Percentiles rank a stretch among this genome's conserved stretches.
These are phyloP conservation scores for Verticillium nonalfalfae DNA, from an alignment of 2,329 filamentous ascomycete genomes.

Conservation along the genomic window DNA sequence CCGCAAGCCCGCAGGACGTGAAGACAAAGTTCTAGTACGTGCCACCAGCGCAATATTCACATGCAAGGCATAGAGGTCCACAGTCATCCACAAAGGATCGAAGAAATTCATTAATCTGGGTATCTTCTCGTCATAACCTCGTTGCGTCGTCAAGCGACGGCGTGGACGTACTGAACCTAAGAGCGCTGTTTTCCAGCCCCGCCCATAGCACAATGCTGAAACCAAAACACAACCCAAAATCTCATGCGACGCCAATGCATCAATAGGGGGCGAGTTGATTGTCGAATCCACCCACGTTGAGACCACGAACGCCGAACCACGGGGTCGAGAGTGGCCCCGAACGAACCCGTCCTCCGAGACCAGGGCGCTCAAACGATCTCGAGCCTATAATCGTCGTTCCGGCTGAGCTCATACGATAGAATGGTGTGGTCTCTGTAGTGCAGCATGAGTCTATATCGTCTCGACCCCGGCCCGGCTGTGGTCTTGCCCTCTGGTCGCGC, in stretches of 20 bases:
- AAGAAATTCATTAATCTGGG: not conserved
- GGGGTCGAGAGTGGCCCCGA: not conserved
- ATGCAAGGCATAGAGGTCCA: not conserved
- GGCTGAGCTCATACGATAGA: slow-evolving; percentile 60
- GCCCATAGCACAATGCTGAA: not conserved
- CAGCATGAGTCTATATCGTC: slow-evolving; percentile 62
- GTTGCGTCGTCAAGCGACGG: not conserved
- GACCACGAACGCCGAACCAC: too few species aligned
- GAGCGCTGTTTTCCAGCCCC: not conserved
- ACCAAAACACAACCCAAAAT: not conserved
- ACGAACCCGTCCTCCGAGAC: not conserved
- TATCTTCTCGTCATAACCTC: not conserved
- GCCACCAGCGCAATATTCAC: too few species aligned
- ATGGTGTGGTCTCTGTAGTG: slow-evolving; percentile 67
- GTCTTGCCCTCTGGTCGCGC: slow-evolving; percentile 3
- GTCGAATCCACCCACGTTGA: too few species aligned
- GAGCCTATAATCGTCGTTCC: slow-evolving; percentile 24
- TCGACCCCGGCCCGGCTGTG: slow-evolving; percentile 21
- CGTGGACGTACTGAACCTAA: not conserved
- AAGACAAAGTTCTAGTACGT: too few species aligned
- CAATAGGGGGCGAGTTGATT: too few species aligned
- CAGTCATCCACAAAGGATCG: not conserved
- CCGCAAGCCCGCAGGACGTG: too few species aligned
- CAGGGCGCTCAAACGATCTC: not conserved
- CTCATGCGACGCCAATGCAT: not conserved